phyloP scores from a whole-genome alignment of 2,329 filamentous ascomycete genomes.

The Ceratocystis variospora region DNA sequence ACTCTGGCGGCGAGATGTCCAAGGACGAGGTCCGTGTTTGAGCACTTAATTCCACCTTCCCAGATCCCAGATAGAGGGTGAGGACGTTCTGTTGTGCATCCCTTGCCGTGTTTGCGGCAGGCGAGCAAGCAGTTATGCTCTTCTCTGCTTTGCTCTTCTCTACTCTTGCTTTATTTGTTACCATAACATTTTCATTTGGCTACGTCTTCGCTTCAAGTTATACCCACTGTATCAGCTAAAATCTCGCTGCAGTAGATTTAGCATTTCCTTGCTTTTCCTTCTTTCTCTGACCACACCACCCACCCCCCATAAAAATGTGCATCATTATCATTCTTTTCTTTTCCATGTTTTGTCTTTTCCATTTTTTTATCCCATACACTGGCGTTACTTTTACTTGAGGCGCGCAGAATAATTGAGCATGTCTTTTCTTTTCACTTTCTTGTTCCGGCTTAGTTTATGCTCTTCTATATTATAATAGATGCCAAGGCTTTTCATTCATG shows the following conservation, averaged over 20 bases:
- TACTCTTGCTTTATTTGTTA: slow-evolving; percentile 1
- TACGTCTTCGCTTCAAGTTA: slow-evolving; percentile 5
- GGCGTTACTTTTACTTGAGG: neutral
- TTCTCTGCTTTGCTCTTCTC: neutral
- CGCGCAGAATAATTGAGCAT: slow-evolving; percentile 8
- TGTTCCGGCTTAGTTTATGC: neutral
- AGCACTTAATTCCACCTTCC: neutral
- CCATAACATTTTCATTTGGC: neutral
- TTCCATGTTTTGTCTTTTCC: neutral
- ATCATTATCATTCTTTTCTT: neutral
- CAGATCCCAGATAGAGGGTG: neutral
- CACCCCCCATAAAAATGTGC: neutral
- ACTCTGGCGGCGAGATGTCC: slow-evolving; percentile 17
- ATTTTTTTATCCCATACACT: neutral
- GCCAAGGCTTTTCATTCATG: neutral
- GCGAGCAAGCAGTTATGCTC: neutral
- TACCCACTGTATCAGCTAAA: slow-evolving; percentile 5
- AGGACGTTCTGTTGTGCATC: neutral
- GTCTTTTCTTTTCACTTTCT: slow-evolving; percentile 3
- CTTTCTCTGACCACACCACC: neutral
- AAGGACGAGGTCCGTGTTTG: slow-evolving; percentile 17
- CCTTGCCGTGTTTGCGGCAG: neutral
- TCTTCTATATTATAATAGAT: slow-evolving; percentile 9
- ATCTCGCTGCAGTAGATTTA: slow-evolving; percentile 3
- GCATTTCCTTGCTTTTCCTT: neutral